These are phyloP conservation scores for Thermomyces lanuginosus DNA, from an alignment of 2,329 filamentous ascomycete species.

Conservation along the genomic window DNA sequence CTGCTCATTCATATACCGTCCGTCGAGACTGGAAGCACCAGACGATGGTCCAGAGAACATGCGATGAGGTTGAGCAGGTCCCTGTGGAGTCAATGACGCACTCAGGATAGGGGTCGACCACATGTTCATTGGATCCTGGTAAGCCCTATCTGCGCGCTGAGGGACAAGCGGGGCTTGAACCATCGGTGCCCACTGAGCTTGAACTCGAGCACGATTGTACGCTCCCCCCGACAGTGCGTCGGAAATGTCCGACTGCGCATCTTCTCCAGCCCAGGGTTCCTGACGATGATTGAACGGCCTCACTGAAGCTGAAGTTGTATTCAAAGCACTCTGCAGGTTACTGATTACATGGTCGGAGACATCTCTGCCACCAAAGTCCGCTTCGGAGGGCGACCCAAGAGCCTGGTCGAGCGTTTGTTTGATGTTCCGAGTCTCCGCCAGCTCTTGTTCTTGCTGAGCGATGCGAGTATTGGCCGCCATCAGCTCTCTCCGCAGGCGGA, in stretches of 20 bases:
- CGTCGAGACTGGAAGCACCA: constrained; percentile 13
- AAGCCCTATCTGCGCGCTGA: no score
- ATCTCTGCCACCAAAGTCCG: constrained; percentile 33
- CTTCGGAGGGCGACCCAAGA: constrained; percentile 37
- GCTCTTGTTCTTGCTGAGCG: constrained; percentile 44
- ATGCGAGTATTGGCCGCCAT: constrained; percentile 41
- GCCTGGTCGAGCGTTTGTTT: constrained; percentile 46
- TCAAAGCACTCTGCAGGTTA: constrained; percentile 36
- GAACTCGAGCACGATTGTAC: constrained; percentile 23
- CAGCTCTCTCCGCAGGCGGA: constrained; percentile 41
- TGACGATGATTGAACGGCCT: constrained; percentile 25
- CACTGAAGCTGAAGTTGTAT: constrained; percentile 34
- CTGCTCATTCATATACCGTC: constrained; percentile 18
- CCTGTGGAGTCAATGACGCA: constrained; percentile 9
- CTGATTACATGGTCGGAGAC: constrained; percentile 36
- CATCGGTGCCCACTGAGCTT: constrained; percentile 11
- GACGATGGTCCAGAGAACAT: constrained; percentile 20
- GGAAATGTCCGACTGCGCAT: constrained; percentile 30
- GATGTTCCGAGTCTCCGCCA: constrained; percentile 43
- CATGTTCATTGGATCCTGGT: constrained; percentile 17
- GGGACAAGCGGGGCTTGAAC: constrained; percentile 9
- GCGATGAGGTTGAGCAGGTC: constrained; percentile 16
- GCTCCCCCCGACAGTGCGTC: constrained; percentile 26
- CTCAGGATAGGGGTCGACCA: constrained; percentile 15
- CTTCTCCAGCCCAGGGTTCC: constrained; percentile 30